Base-by-base conservation (phyloP, 2,329 filamentous ascomycete species). In the Hypoxylon sp. region DNA sequence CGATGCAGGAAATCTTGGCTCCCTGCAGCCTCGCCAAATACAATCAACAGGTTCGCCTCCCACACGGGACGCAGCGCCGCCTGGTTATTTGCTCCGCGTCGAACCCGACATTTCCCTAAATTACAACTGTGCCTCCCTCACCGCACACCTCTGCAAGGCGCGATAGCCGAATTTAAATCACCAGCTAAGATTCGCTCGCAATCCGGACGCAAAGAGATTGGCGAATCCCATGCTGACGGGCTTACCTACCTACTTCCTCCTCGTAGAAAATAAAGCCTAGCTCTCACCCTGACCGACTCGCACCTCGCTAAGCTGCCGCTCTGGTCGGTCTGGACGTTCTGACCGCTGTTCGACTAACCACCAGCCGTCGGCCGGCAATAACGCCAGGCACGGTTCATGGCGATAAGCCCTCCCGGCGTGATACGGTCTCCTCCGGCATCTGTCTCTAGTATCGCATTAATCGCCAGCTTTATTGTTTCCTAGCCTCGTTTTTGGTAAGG, bases 11-110 rank as follows among this genome's bases (percentile, higher is more conserved):
- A 67, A 68, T 68, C 71, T 73, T 75, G 71, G 70, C 72, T 66
- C 51, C 45, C 70, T 70, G 69, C 71, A 74, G 72, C 72, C 72
- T 74, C 72, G 65, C 64, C 66, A 56, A 72, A 67, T 62, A 61
- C 58, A 40, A 69, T 65, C 52, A n/a, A 63, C 61, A 61, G 65
- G 51, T 64, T 64, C 65, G 65, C 40, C 58, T 69, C 53, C 44
- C 48, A 64, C 61, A 67, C 67, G 55, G 61, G 67, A 55, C 52
- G 51, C 52, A 51, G 48, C 36, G 50, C 44, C 54, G 61, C 42
- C 36, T 57, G 54, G 51, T 32, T 61, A 68, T 68, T 65, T 69
- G 64, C 51, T 64, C 50, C 50, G 51, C 42, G 28, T 28, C 48
- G n/a, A 30, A 65, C 42, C 67, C 67, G 64, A 53, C 33, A 62